Evolutionary conservation across 306 rosid species (phyloP).

Genomic region (Myrica gale): DNA sequence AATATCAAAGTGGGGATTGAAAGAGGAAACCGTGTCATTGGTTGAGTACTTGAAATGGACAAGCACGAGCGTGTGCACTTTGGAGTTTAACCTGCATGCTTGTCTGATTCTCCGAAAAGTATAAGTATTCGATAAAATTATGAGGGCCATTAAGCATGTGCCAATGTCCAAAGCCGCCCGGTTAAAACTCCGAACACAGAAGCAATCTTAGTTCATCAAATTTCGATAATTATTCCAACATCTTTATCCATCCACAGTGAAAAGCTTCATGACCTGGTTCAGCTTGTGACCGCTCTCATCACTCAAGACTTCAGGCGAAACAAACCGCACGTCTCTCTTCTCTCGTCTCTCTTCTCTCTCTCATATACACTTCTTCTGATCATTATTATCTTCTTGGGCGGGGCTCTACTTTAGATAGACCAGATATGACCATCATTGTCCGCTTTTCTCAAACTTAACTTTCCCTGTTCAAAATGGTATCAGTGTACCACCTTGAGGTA

Average conservation of each 20-base stretch:
- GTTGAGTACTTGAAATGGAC: conserved; percentile 14
- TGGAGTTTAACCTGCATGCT: conserved; percentile 29
- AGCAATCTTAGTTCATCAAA: conserved; percentile 23
- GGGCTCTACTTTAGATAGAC: not conserved
- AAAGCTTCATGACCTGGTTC: conserved; percentile 27
- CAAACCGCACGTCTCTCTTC: conserved; percentile 3
- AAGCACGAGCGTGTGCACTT: conserved; percentile 21
- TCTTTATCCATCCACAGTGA: conserved; percentile 27
- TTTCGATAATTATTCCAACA: conserved; percentile 30
- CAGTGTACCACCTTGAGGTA: conserved; percentile 6
- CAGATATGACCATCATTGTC: conserved; percentile 37
- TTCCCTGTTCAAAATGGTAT: conserved; percentile 27
- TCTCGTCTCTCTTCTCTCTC: not conserved
- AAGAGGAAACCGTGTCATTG: conserved; percentile 12
- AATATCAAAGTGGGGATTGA: not conserved
- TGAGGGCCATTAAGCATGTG: conserved; percentile 32
- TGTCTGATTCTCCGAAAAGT: conserved; percentile 27
- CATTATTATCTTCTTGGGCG: not conserved
- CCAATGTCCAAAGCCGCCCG: conserved; percentile 25
- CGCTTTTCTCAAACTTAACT: conserved; percentile 26
- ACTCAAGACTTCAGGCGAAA: conserved; percentile 26
- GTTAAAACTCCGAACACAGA: conserved; percentile 24
- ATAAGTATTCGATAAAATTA: conserved; percentile 18
- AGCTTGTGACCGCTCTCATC: conserved; percentile 51
- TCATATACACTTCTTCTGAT: not conserved